Base-by-base conservation (phyloP, 164 flowering plant species). In the Stephania cephalantha region DNA sequence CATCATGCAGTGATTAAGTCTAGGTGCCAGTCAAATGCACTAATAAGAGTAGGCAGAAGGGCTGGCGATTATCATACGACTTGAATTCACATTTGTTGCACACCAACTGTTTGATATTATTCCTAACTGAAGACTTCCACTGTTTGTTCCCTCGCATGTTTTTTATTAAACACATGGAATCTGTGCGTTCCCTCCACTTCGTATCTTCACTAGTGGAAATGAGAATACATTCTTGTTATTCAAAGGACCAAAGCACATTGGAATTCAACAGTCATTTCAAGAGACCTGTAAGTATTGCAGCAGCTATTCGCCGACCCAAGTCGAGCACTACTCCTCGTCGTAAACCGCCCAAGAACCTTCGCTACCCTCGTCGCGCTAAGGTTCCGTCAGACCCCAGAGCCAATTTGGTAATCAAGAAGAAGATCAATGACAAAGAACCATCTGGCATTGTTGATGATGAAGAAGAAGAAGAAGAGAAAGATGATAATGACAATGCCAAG, bases 121-220 rank as follows among this genome's bases (percentile, higher is more conserved):
- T 88, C 87, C 86, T 89, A 90, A 86, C 90, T 86, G 85, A 81
- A 81, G 45, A 53, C n/a, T 9, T 70, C 30, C 29, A 4, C n/a
- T 3, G 13, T 12, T 9, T 22, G 18, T 7, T 9, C 42, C 4
- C 13, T n/a, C 2, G 5, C 9, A 15, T 25, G 79, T 78, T 85
- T 83, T 71, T 83, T 29, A 3, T 85, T 53, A 3, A 20, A 35
- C 12, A 5, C 44, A 76, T 76, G 78, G 65, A 48, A 22, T 71
- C 70, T 4, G 20, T 71, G 8, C 20, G 11, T 12, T 5, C 67
- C 25, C 20, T 70, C 13, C 72, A 29, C 68, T 18, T 9, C 20
- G 65, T 53, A 52, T 68, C 55, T 22, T 8, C 72, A 68, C 4
- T 22, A 4, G 22, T 35, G 1, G 45, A 53, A 53, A 53, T 55